Base-by-base conservation (phyloP, 2,329 filamentous ascomycete species). In the Stagonosporopsis tanaceti region DNA sequence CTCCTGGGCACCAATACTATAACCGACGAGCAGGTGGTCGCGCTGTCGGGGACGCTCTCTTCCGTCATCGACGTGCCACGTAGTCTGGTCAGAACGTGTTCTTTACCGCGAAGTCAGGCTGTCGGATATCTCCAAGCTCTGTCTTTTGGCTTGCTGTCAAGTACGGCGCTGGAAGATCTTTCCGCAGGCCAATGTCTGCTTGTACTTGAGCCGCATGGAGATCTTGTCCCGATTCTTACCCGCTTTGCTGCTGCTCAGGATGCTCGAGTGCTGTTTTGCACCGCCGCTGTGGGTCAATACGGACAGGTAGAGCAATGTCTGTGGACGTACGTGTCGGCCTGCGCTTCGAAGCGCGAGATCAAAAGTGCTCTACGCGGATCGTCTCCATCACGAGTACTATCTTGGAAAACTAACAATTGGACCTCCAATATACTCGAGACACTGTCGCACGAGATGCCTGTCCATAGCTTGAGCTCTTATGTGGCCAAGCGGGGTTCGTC, bases 21-120 rank as follows among this genome's bases (percentile, higher is more conserved):
- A 5, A 47, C 12, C 2, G 3, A 24, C 1, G 27, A 41, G 28
- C 42, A 42, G 12, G 44, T 53, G 2, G 12, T 53, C n/a, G 51
- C 51, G 7, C 27, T 53, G 12, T 47, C 51, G 24, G 47, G 42
- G 22, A 41, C 11, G 1, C 44, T 53, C 3, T 47, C 27, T 6
- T 47, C 44, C 6, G 22, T 24, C 6, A 22, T 53, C 1, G 20
- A 41, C n/a, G 28, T 53, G 2, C 28, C 35, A 14, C 20, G 5
- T 2, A 15, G 27, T 3, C 8, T 41, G 20, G 30, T 37, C 5
- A 15, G 37, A 22, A 6, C 20, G 1, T 47, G 51, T 8, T 8
- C 37, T 9, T 7, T 42, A 15, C 15, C 42, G 6, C 24, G 2
- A 4, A 1, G 1, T 7, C 15, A 41, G 0, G 15, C 37, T 2